Percentiles rank a stretch among this genome's conserved stretches.
These are phyloP conservation scores for Isabelozyma rhagii DNA, from an alignment of 805 yeast species.

Conservation along the genomic window DNA sequence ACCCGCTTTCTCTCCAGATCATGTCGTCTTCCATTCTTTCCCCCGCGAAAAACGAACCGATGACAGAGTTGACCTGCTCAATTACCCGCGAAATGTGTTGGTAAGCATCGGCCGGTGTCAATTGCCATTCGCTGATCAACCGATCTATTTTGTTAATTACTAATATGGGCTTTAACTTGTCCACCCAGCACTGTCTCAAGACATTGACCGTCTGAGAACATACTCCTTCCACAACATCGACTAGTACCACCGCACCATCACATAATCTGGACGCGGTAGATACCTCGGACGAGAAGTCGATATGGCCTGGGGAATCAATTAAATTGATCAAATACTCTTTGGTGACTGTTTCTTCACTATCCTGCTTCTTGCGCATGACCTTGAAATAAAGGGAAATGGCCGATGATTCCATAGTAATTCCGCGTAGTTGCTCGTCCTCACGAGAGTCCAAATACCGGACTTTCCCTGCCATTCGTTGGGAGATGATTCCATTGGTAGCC, in stretches of 20 bases:
- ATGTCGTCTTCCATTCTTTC: conserved; percentile 88
- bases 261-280: conserved; percentile 93
- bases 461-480: conserved; percentile 93
- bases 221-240: conserved; percentile 97
- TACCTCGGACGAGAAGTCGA: conserved; percentile 94
- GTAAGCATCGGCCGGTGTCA: conserved; percentile 84
- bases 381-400: conserved; percentile 92
- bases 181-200: conserved; percentile 92
- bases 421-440: conserved; percentile 93
- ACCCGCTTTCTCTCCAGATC: conserved; percentile 66
- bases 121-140: conserved; percentile 72
- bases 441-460: conserved; percentile 89
- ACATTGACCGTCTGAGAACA: conserved; percentile 97
- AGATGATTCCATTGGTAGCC: conserved; percentile 95
- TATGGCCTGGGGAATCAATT: conserved; percentile 99
- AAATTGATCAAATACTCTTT: conserved; percentile 81
- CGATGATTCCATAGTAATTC: conserved; percentile 96
- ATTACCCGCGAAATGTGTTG: conserved; percentile 71
- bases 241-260: conserved; percentile 94
- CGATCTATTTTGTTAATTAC: conserved; percentile 92
- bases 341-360: conserved; percentile 23
- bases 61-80: conserved; percentile 92
- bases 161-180: conserved; percentile 79
- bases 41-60: conserved; percentile 90
- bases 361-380: conserved; percentile 45